Base-by-base conservation (phyloP, 2,329 filamentous ascomycete genomes). In the Diplodia intermedia region DNA sequence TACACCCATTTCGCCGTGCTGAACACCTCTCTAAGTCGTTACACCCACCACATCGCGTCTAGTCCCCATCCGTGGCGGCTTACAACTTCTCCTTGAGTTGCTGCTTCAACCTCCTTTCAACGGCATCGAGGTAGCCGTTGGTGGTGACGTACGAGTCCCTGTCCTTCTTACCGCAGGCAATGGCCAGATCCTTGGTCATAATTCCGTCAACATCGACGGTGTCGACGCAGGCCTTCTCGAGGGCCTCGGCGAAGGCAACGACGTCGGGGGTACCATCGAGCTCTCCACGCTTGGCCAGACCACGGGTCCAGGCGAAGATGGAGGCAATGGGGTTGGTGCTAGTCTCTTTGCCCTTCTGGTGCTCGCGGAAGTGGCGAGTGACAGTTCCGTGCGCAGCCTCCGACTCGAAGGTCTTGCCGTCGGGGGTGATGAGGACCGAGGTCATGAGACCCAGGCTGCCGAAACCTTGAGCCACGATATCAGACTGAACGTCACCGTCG, bases 171-270 rank as follows among this genome's bases (percentile, higher is more conserved):
- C 95, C 95, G 79, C 92, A 95, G 60, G 94, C 91, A 69, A 98
- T 88, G n/a, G 95, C 95, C 75, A 99, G 83, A 82, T 99, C 95
- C 89, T 99, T 99, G 81, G 95, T 99, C 95, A 98, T 99, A 84
- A 98, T 91, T 71, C 92, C 92, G 78, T 98, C 94, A 69, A 91
- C 81, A 79, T 98, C 92, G 73, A 99, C 95, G 31, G 94, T 94
- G 80, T 98, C 93, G 69, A 97, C 86, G 80, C 95, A 97, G 47
- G 95, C 95, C 81, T 91, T 86, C 87, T 99, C 95, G 67, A 99
- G 88, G 77, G 86, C 88, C 85, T 98, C 92, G 69, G 94, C 95
- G 77, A 97, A 99, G 62, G 91, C 87, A 69, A 97, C 89, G 33
- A 99, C 86, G 73, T 97, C 94, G 36, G 94, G 94, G n/a, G 93